Conservation (phyloP, 139 green algal species). For the Marvania coccoides region DNA sequence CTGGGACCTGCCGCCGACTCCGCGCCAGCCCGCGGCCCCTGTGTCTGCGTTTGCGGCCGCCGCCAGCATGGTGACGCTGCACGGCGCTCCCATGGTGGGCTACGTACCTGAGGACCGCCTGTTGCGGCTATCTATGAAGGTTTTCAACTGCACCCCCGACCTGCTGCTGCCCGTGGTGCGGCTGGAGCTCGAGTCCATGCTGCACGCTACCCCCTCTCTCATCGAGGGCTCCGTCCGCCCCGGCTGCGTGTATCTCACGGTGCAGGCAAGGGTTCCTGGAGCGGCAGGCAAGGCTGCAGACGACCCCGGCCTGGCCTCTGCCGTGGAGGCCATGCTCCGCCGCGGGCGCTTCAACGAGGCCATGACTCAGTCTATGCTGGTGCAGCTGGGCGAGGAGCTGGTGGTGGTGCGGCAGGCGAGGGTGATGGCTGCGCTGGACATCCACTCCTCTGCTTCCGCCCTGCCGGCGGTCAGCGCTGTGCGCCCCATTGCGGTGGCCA, state of each 20-base stretch:
- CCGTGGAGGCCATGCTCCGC: background rate
- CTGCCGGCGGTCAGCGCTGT: background rate
- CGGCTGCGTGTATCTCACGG: constrained; percentile 16
- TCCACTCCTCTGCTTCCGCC: background rate
- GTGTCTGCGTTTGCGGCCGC: background rate
- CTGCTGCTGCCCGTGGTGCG: constrained; percentile 2
- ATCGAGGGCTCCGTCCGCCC: constrained; percentile 20
- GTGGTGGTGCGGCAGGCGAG: background rate
- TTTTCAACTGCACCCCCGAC: constrained; percentile 8
- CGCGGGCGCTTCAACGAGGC: background rate
- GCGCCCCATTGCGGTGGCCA: background rate
- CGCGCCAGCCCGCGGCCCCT: background rate
- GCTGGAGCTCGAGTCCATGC: background rate
- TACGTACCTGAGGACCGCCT: background rate
- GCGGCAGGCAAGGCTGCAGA: background rate
- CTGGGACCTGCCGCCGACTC: background rate
- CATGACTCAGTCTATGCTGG: background rate
- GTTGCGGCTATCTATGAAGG: background rate
- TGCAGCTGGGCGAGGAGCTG: background rate
- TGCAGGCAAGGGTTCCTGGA: background rate
- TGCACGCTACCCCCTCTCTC: background rate
- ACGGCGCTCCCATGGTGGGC: background rate
- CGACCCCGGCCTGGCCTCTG: background rate
- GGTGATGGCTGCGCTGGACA: background rate
- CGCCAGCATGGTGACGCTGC: background rate